Conservation (phyloP, 2,329 filamentous ascomycete genomes). For the Tolypocladium tundrense region DNA sequence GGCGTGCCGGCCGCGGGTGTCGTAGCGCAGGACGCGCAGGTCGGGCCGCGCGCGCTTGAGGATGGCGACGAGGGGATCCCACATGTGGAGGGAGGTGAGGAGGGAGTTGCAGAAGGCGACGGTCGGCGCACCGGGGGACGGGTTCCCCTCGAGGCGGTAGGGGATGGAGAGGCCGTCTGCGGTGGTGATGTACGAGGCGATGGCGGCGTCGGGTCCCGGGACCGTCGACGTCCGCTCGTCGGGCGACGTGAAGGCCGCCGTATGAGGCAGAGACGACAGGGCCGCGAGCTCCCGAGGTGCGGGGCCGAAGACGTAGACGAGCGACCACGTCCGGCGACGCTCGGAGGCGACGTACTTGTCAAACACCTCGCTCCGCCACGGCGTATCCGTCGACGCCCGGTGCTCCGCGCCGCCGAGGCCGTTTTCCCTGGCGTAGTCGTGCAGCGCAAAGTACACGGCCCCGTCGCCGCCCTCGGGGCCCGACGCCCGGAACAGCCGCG, state of each 20-base stretch:
- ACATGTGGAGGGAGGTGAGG: conserved; percentile 68
- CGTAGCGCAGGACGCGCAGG: conserved; percentile 68
- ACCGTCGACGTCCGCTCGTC: conserved; percentile 47
- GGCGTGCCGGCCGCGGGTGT: conserved; percentile 57
- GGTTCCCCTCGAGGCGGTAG: conserved; percentile 66
- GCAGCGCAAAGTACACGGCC: conserved; percentile 50
- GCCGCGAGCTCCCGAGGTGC: conserved; percentile 58
- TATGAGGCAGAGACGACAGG: conserved; percentile 37
- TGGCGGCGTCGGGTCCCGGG: conserved; percentile 38
- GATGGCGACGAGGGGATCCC: conserved; percentile 61
- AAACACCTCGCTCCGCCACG: conserved; percentile 50
- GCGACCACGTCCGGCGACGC: conserved; percentile 51
- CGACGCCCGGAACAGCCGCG: conserved; percentile 59
- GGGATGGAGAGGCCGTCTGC: conserved; percentile 58
- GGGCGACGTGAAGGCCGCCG: conserved; percentile 40
- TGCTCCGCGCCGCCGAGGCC: conserved; percentile 56
- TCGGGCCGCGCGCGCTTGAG: conserved; percentile 49
- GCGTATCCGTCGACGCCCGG: conserved; percentile 51
- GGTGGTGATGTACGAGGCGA: conserved; percentile 60
- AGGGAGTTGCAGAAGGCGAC: conserved; percentile 74
- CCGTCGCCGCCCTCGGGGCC: conserved; percentile 45
- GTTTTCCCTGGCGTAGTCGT: conserved; percentile 62
- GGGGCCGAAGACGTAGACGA: conserved; percentile 73
- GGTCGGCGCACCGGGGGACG: conserved; percentile 55
- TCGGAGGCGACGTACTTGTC: conserved; percentile 46